These are phyloP conservation scores for Pogostemon cablin DNA, from an alignment of 257 asterid species.

Conservation along the genomic window DNA sequence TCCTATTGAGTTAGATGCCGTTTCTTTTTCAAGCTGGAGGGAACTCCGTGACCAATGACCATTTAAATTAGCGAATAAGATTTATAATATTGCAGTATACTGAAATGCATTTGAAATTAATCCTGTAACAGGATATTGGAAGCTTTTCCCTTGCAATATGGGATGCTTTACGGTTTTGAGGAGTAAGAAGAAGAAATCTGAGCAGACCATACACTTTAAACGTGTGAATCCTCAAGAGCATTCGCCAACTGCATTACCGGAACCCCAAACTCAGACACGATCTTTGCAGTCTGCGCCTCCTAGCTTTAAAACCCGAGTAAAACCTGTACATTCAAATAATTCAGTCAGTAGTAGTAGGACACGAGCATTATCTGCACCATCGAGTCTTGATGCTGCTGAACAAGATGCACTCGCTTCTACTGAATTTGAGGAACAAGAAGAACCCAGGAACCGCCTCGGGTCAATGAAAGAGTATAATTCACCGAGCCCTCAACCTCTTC, in stretches of 20 bases:
- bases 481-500: conserved; percentile 89
- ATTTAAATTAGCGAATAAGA: conserved; percentile 11
- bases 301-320: conserved; percentile 75
- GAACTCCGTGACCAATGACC: not conserved
- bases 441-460: conserved; percentile 59
- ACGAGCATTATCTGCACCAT: conserved; percentile 81
- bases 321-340: conserved; percentile 49
- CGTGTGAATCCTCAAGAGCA: conserved; percentile 61
- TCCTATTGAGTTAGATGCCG: not conserved
- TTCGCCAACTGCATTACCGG: conserved; percentile 76
- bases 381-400: conserved; percentile 68
- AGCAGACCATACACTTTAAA: conserved; percentile 49
- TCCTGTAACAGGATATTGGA: conserved; percentile 36
- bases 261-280: conserved; percentile 63
- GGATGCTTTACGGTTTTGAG: conserved; percentile 81
- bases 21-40: not conserved
- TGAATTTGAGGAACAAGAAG: conserved; percentile 74
- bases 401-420: conserved; percentile 53
- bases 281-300: conserved; percentile 88
- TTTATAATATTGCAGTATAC: conserved; percentile 9
- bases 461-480: conserved; percentile 69
- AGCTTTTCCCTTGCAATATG: conserved; percentile 46
- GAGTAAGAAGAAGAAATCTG: conserved; percentile 70
- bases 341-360: conserved; percentile 48
- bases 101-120: not conserved